Base-by-base conservation (phyloP, 257 asterid species). In the Schizonepeta tenuifolia region DNA sequence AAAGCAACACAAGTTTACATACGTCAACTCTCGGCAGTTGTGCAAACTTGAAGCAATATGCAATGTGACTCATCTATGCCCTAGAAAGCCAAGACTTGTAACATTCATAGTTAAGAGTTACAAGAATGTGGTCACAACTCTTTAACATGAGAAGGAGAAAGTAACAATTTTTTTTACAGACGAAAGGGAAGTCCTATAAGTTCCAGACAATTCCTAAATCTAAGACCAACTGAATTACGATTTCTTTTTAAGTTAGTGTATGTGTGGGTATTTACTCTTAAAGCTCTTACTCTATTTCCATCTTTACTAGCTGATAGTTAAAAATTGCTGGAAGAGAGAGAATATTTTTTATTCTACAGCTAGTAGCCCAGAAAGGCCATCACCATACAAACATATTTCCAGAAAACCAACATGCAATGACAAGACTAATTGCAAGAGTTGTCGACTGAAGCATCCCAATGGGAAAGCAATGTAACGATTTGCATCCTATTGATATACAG, bases 21-120 rank as follows among this genome's bases (percentile, higher is more conserved):
- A 10, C 41, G 41, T 57, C 2, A 58, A 26, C 4, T 14, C 10
- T 58, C 40, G 15, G 13, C 43, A 14, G 5, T 58, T 9, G 22
- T 58, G 65, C 43, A 58, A 7, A 6, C 17, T 2, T 12, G 40
- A 26, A 57, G 17, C 18, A 57, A 12, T 26, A 57, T 57, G 63
- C 63, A 57, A 57, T 26, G 63, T 13, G 63, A n/a, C 63, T 56
- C 40, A 13, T 55, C 33, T 22, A 55, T 55, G 58, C 22, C 24
- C 55, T 53, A 54, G 7, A 14, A 22, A 47, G 20, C 54, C 15
- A 49, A n/a, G 55, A 49, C 10, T 49, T 15, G 55, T 49, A 49
- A 49, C 15, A 49, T 15, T n/a, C 12, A 43, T 14, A 15, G 54
- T 15, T 47, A 14, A n/a, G 53, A 46, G 18, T 14, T 46, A 15